Evolutionary conservation across 768 basidiomycete species (phyloP).

Genomic region (Suillus variegatus): DNA sequence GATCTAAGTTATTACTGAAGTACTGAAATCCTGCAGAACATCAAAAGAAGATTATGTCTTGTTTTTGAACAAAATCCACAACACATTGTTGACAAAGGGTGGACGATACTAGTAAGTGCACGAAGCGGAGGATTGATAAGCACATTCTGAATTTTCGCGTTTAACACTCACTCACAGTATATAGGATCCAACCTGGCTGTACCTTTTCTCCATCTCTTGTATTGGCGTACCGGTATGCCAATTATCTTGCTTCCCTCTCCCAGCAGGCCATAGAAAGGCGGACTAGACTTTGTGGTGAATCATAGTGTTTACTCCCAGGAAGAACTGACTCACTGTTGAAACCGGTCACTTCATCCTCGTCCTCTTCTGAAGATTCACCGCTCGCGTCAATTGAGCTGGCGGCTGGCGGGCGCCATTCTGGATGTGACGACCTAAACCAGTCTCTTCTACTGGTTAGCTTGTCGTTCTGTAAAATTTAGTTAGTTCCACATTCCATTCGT

Average conservation of each 20-base stretch:
- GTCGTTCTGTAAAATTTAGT: constrained; percentile 18
- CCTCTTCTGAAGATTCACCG: constrained; percentile 6
- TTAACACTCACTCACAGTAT: not conserved
- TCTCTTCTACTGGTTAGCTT: constrained; percentile 4
- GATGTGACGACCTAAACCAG: not conserved
- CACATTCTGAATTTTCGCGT: not conserved
- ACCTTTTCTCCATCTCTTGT: too few relatives aligned
- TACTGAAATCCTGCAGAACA: not conserved
- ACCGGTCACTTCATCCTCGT: not conserved
- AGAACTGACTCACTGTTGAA: constrained; percentile 28
- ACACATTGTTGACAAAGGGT: not conserved
- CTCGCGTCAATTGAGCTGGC: not conserved
- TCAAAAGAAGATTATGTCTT: not conserved
- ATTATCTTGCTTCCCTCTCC: constrained; percentile 11
- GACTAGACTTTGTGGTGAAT: constrained; percentile 14
- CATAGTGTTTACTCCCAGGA: constrained; percentile 12
- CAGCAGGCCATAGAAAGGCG: constrained; percentile 15
- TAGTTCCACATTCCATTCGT: constrained; percentile 10
- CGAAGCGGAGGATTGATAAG: not conserved
- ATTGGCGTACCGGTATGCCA: constrained; percentile 27
- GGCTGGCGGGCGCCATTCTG: not conserved
- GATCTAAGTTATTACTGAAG: too few relatives aligned
- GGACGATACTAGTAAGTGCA: not conserved
- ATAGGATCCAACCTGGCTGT: too few relatives aligned
- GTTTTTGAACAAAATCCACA: not conserved